phyloP scores from a whole-genome alignment of 805 yeast genomes.

The Torulaspora indica region DNA sequence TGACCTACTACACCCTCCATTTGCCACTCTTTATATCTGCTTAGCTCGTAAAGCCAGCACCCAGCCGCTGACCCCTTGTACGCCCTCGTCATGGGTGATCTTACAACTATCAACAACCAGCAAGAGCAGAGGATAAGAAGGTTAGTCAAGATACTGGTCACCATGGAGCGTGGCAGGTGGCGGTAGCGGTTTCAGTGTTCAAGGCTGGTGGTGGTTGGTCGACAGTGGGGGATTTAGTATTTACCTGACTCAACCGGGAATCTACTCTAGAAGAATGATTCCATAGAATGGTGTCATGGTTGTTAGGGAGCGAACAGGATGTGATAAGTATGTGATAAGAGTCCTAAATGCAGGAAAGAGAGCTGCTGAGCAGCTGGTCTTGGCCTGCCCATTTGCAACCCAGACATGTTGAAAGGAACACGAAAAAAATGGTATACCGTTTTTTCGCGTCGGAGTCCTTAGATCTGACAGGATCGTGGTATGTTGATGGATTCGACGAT shows the following conservation, averaged over 20 bases:
- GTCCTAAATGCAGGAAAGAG: no score
- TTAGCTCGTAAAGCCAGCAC: neutral
- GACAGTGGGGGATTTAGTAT: no score
- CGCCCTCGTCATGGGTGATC: neutral
- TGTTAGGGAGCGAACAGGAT: no score
- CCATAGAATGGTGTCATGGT: no score
- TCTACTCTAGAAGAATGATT: no score
- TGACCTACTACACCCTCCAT: neutral
- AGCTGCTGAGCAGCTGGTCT: no score
- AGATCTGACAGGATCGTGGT: constrained; percentile 1
- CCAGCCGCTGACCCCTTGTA: constrained; percentile 7
- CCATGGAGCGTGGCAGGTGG: no score
- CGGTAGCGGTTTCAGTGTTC: no score
- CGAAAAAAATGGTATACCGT: constrained; percentile 2
- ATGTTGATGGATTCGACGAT: neutral
- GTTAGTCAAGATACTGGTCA: neutral
- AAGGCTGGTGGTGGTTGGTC: no score
- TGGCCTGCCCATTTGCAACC: constrained; percentile 12
- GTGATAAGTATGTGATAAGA: no score
- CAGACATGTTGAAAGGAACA: constrained; percentile 13
- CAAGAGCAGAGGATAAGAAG: neutral
- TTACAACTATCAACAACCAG: neutral
- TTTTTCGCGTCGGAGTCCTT: constrained; percentile 5
- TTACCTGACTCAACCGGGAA: no score
- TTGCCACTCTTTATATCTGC: constrained; percentile 1